Percentiles rank a stretch among this genome's conserved stretches.
Evolutionary conservation across 768 basidiomycete species (phyloP).

Genomic region (Termitomyces sp.): DNA sequence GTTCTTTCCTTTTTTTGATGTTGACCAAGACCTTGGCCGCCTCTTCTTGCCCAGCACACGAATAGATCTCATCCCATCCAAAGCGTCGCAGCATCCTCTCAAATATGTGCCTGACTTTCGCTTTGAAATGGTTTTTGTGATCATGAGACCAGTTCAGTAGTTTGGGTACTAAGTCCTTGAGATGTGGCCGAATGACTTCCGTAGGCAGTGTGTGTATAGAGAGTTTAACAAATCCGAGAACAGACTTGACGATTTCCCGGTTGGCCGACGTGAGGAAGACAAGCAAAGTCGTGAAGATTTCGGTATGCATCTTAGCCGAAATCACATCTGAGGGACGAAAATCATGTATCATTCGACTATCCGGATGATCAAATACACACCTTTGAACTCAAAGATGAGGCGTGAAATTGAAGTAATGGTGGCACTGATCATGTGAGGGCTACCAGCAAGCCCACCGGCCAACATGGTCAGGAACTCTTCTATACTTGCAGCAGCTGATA

Average conservation of each 20-base stretch:
- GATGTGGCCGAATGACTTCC: slow-evolving; percentile 69
- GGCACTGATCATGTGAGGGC: slow-evolving; percentile 98
- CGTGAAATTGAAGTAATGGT: slow-evolving; percentile 92
- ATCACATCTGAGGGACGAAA: slow-evolving; percentile 48
- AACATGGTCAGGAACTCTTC: slow-evolving; percentile 97
- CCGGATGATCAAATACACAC: slow-evolving; percentile 32
- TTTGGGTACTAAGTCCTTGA: slow-evolving; percentile 74
- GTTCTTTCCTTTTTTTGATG: slow-evolving; percentile 93
- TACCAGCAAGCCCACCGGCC: slow-evolving; percentile 87
- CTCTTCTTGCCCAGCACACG: slow-evolving; percentile 70
- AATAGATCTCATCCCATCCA: slow-evolving; percentile 79
- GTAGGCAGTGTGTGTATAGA: slow-evolving; percentile 79
- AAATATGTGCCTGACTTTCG: slow-evolving; percentile 94
- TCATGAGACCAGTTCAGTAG: slow-evolving; percentile 92
- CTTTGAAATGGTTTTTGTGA: slow-evolving; percentile 98
- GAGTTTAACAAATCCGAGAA: slow-evolving; percentile 92
- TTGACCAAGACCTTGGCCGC: slow-evolving; percentile 86
- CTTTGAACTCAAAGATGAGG: slow-evolving; percentile 93
- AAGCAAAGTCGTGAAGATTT: slow-evolving; percentile 80
- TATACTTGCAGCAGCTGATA: slow-evolving; percentile 59
- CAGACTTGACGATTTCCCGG: slow-evolving; percentile 96
- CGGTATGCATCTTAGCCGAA: slow-evolving; percentile 65
- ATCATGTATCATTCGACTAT: not conserved
- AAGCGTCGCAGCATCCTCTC: slow-evolving; percentile 93
- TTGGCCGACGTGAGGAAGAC: slow-evolving; percentile 93